A percentile compares a stretch with the other conserved stretches of the same genome.
Evolutionary conservation across 768 basidiomycete genomes (phyloP).

Genomic region (Boletellus ananas): DNA sequence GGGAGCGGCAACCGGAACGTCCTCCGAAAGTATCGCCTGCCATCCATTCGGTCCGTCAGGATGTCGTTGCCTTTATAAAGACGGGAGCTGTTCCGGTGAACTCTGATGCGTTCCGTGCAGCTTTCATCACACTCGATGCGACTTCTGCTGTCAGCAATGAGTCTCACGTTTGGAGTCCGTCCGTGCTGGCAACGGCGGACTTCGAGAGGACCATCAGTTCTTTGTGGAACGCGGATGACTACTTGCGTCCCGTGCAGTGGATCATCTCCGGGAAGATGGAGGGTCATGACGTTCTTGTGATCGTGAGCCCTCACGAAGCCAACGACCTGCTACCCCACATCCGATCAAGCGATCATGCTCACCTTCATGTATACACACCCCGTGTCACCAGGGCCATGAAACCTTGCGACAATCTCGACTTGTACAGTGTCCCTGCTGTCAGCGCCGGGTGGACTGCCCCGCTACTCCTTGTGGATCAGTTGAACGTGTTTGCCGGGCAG

Average conservation of each 20-base stretch:
- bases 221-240: not conserved
- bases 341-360: slow-evolving; percentile 17
- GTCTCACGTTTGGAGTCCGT: slow-evolving; percentile 2
- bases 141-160: not conserved
- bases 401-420: not conserved
- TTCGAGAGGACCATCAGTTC: not conserved
- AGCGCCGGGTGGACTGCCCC: not conserved
- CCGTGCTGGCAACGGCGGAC: not conserved
- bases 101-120: not conserved
- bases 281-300: slow-evolving; percentile 20
- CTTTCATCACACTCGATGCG: not conserved
- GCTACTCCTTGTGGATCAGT: not conserved
- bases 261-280: not conserved
- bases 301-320: slow-evolving; percentile 39
- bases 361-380: slow-evolving; percentile 4
- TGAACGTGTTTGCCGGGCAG: not conserved
- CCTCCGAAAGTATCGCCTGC: not conserved
- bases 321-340: slow-evolving; percentile 37
- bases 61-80: not conserved
- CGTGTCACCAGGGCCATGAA: not conserved
- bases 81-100: not conserved
- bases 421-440: not conserved
- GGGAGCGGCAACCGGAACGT: slow-evolving; percentile 29
- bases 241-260: slow-evolving; percentile 5
- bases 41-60: not conserved